These are phyloP conservation scores for Triticum aestivum DNA, from an alignment of 176 grass and related monocot species.

Conservation along the genomic window IWGSC_CS_RefSeq_v2.1 NC_057814.1:616081277-616081776, in stretches of 20 bases:
- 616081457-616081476: neutral
- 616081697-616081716: conserved; percentile 65
- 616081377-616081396: neutral
- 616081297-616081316: conserved; percentile 99
- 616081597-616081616: conserved; percentile 84
- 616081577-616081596: conserved; percentile 90
- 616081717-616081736: conserved; percentile 48
- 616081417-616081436: conserved; percentile 9
- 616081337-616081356: conserved; percentile 94
- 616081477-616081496: neutral
- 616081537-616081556: conserved; percentile 58
- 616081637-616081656: conserved; percentile 90
- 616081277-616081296: conserved; percentile 75
- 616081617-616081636: conserved; percentile 83
- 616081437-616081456: conserved; percentile 13
- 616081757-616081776: conserved; percentile 9
- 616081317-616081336: conserved; percentile 87
- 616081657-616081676: conserved; percentile 98
- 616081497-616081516: neutral
- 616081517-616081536: conserved; percentile 15
- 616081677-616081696: conserved; percentile 88
- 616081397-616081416: conserved; percentile 9
- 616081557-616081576: conserved; percentile 97
- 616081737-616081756: conserved; percentile 11
- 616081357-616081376: conserved; percentile 74